Conservation (phyloP, 768 basidiomycete species). For the Lactarius quietus region DNA sequence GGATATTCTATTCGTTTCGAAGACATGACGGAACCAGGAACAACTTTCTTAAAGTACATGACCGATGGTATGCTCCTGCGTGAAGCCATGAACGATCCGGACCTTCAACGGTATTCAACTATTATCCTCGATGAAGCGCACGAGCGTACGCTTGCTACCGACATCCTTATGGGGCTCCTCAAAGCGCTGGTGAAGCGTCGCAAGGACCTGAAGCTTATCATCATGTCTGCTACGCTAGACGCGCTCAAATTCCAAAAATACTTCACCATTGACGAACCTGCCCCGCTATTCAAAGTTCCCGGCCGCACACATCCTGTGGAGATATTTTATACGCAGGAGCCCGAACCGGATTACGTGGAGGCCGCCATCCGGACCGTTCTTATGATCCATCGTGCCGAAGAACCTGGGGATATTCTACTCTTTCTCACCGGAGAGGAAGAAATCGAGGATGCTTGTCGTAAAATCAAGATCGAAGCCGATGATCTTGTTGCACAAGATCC, state of each 20-base stretch:
- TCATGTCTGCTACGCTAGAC: conserved; percentile 98
- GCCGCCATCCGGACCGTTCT: conserved; percentile 94
- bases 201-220: conserved; percentile 88
- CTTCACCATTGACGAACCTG: conserved; percentile 55
- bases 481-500: conserved; percentile 70
- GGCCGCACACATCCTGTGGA: conserved; percentile 95
- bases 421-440: conserved; percentile 99
- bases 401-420: conserved; percentile 85
- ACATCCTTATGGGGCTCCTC: conserved; percentile 96
- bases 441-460: conserved; percentile 93
- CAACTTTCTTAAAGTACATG: conserved; percentile 98
- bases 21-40: conserved; percentile 86
- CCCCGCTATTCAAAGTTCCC: conserved; percentile 86
- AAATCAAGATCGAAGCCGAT: conserved; percentile 89
- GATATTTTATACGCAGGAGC: conserved; percentile 89
- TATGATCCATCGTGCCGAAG: conserved; percentile 96
- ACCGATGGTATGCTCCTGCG: conserved; percentile 99
- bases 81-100: conserved; percentile 96
- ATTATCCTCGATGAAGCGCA: conserved; percentile 99
- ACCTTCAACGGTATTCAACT: conserved; percentile 86
- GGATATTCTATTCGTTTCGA: conserved; percentile 99
- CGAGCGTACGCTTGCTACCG: conserved; percentile 95
- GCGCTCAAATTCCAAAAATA: conserved; percentile 96
- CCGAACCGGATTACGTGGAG: conserved; percentile 94
- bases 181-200: conserved; percentile 80